phyloP scores from a whole-genome alignment of 2,329 filamentous ascomycete genomes.

The Tolypocladium amazonense region DNA sequence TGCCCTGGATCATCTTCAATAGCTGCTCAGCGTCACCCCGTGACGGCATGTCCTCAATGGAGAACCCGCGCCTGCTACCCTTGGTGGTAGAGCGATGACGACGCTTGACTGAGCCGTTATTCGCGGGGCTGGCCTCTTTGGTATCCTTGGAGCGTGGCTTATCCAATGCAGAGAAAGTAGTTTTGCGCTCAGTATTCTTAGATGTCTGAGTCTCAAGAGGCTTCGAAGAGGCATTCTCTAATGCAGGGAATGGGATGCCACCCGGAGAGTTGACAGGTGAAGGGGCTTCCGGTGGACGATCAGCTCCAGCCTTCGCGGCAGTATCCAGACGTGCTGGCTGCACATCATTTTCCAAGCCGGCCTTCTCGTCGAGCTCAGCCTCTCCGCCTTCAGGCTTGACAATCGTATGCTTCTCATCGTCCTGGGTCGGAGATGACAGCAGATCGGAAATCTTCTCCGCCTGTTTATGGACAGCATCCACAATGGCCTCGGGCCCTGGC shows the following conservation, averaged over 20 bases:
- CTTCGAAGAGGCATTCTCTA: conserved; percentile 27
- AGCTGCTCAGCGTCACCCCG: conserved; percentile 72
- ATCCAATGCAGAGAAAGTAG: conserved; percentile 45
- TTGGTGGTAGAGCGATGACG: conserved; percentile 61
- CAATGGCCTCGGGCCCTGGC: conserved; percentile 27
- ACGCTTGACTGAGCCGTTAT: conserved; percentile 42
- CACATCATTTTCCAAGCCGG: neutral
- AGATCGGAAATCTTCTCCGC: conserved; percentile 20
- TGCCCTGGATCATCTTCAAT: conserved; percentile 72
- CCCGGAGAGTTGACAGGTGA: conserved; percentile 18
- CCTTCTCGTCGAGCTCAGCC: conserved; percentile 22
- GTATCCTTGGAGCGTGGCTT: conserved; percentile 30
- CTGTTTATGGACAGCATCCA: conserved; percentile 20
- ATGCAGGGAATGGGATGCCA: conserved; percentile 34
- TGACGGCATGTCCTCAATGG: conserved; percentile 65
- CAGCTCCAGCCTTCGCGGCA: neutral
- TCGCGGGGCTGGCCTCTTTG: conserved; percentile 22
- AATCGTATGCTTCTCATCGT: conserved; percentile 20
- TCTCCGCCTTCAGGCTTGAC: conserved; percentile 19
- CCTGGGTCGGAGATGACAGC: conserved; percentile 7
- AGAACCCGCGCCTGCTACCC: conserved; percentile 53
- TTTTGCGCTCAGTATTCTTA: conserved; percentile 35
- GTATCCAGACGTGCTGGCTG: neutral
- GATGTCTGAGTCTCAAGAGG: conserved; percentile 24
- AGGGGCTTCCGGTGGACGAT: neutral